Percentiles rank a stretch among this genome's conserved stretches.
phyloP scores from a whole-genome alignment of 202 grass and related monocot genomes.

The Setaria viridis region DNA sequence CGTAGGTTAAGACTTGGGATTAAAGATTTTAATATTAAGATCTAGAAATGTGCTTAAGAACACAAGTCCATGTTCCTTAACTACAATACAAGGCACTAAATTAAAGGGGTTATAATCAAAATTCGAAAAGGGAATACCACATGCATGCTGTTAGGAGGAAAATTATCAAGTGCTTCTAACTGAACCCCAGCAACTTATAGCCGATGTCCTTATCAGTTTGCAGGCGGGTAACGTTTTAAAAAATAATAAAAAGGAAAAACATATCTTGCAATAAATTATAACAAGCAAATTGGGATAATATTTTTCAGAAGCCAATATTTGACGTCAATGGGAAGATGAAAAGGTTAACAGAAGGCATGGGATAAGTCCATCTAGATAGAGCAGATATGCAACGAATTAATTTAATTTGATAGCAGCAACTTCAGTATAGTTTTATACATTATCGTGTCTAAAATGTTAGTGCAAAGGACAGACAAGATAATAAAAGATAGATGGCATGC shows the following conservation, averaged over 20 bases:
- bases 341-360: slow-evolving; percentile 12
- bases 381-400: neutral
- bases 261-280: slow-evolving; percentile 27
- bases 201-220: neutral
- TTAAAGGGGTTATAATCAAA: neutral
- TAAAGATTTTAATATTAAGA: slow-evolving; percentile 6
- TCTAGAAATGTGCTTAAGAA: slow-evolving; percentile 6
- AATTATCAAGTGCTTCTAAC: neutral
- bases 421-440: neutral
- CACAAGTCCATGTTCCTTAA: slow-evolving; percentile 3
- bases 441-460: slow-evolving; percentile 13
- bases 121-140: neutral
- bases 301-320: neutral
- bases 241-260: slow-evolving; percentile 3
- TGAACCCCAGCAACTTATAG: neutral
- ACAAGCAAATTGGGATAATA: neutral
- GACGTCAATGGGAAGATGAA: neutral
- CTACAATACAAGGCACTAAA: slow-evolving; percentile 4
- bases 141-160: neutral
- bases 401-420: slow-evolving; percentile 21
- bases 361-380: slow-evolving; percentile 27
- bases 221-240: neutral
- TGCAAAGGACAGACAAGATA: neutral
- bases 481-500: slow-evolving; percentile 15
- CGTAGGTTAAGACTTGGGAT: neutral